Base-by-base conservation (phyloP, 2,329 filamentous ascomycete genomes). In the Fusarium udum region DNA sequence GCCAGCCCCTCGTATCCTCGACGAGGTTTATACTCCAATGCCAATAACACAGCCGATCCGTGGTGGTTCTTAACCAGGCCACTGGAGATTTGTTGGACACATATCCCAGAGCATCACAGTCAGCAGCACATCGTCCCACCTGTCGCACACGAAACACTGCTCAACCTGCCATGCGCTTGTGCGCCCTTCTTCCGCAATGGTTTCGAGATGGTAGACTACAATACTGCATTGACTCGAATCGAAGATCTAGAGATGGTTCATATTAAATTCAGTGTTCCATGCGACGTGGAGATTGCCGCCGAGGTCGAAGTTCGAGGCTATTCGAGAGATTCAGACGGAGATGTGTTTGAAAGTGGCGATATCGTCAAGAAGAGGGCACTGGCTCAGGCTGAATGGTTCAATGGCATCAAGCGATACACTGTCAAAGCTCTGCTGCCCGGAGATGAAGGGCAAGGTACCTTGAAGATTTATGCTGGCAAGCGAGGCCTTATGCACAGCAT, bases 11-110 rank as follows among this genome's bases (percentile, higher is more conserved):
- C 95, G 0, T 94, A 98, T 78, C 95, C 96, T 15, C 91, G 90
- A 64, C 90, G 97, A 53, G 87, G 85, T 22, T 85, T 91, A 37
- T 98, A 97, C 82, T 97, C 95, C 20, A 93, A 89, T 75, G 88
- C 88, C 32, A 89, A 89, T 66, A 89, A 91, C 48, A 85, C 89
- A 4, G 94, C 96, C 1, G 96, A 99, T 76, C 87, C 87, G 37
- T 98, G 94, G 92, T 99, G 95, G 87, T 99, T 99, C 84, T 89
- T 99, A n/a, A 86, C 94, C 2, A 89, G 93, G 14, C 97, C 97
- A 11, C 89, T 92, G 51, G 94, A 99, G 82, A 90, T 95, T 14
- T 98, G 95, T 86, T 99, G 95, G 87, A 98, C 96, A 4, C 96
- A 99, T 82, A 92, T 99, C 28, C 95, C 96, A 10, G 90, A 97